Conservation (phyloP, 441 rosid genomes). For the Gossypium davidsonii region DNA sequence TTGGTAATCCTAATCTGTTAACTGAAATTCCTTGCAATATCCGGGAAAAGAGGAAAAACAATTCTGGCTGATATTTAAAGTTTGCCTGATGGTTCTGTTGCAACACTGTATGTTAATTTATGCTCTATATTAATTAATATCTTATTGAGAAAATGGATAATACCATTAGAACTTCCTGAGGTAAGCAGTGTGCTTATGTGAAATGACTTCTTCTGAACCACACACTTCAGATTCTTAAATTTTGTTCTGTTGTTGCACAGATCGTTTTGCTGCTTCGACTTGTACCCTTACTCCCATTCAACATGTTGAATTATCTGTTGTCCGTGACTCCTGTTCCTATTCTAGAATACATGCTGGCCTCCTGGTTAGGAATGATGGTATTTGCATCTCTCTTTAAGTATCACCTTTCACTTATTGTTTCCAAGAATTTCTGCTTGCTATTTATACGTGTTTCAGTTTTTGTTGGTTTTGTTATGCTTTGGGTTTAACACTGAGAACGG, state of each 20-base stretch:
- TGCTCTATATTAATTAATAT: not conserved
- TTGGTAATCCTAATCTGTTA: not conserved
- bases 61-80: not conserved
- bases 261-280: constrained; percentile 76
- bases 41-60: not conserved
- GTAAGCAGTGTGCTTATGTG: not conserved
- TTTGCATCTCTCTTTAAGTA: constrained; percentile 2
- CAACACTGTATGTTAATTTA: not conserved
- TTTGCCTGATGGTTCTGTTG: not conserved
- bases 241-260: constrained; percentile 19
- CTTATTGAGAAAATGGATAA: not conserved
- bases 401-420: not conserved
- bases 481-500: constrained; percentile 14
- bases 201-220: not conserved
- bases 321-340: constrained; percentile 70
- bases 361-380: constrained; percentile 98
- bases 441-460: not conserved
- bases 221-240: not conserved
- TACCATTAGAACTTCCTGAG: not conserved
- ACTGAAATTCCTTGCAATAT: not conserved
- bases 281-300: constrained; percentile 90
- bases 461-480: not conserved
- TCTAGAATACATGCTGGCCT: constrained; percentile 67
- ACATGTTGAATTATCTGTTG: constrained; percentile 83
- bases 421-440: not conserved